Evolutionary conservation across 306 rosid genomes (phyloP).

Genomic region (Hippophae gyantsensis): DNA sequence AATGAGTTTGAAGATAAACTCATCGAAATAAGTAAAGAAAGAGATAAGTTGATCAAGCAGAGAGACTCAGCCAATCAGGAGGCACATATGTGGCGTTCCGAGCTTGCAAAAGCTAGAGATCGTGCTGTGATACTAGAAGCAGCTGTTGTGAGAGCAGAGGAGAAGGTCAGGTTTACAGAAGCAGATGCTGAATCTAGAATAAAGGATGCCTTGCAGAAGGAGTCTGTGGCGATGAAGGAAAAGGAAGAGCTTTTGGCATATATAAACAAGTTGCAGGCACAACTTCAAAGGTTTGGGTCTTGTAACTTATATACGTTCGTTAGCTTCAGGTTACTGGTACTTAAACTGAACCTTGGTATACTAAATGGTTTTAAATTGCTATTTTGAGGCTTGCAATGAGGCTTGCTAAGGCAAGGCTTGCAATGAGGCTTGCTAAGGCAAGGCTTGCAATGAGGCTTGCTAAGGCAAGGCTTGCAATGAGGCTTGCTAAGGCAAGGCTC

Average conservation of each 20-base stretch:
- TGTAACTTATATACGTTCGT: slow-evolving; percentile 15
- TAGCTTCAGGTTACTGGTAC: background rate
- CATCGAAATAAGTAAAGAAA: slow-evolving; percentile 52
- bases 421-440: too few species aligned
- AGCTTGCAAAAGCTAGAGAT: slow-evolving; percentile 95
- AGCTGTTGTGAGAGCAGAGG: slow-evolving; percentile 78
- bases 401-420: too few species aligned
- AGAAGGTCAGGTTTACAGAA: slow-evolving; percentile 78
- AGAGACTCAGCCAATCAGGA: slow-evolving; percentile 76
- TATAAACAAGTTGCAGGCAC: slow-evolving; percentile 70
- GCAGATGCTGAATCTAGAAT: slow-evolving; percentile 67
- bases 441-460: too few species aligned
- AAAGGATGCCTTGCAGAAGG: slow-evolving; percentile 75
- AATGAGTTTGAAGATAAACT: slow-evolving; percentile 58
- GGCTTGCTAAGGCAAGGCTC: too few species aligned
- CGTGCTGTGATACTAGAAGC: slow-evolving; percentile 82
- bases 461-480: too few species aligned
- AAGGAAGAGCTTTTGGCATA: slow-evolving; percentile 79
- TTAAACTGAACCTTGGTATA: too few species aligned
- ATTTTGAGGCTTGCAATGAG: too few species aligned
- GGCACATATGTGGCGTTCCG: slow-evolving; percentile 93
- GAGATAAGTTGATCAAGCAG: slow-evolving; percentile 60
- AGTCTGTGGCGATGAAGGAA: slow-evolving; percentile 55
- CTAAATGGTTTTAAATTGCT: too few species aligned
- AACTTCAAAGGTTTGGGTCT: slow-evolving; percentile 73